Base-by-base conservation (phyloP, 2,329 filamentous ascomycete genomes). In the Colletotrichum tropicicola region DNA sequence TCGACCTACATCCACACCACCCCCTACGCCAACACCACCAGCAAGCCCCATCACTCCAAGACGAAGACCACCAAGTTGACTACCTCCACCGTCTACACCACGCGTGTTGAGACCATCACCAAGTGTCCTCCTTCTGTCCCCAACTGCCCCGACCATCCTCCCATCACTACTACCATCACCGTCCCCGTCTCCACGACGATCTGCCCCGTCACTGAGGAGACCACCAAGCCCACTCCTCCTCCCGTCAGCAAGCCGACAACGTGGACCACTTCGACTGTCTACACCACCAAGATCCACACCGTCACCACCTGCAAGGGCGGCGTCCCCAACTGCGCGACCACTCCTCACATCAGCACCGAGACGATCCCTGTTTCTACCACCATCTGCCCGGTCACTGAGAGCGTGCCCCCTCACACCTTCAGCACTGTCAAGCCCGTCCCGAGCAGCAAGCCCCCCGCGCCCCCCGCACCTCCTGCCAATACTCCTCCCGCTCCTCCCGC, bases 41-140 rank as follows among this genome's bases (percentile, higher is more conserved):
- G 35, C 35, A 56, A 32, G 23, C 54, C 43, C 12, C 54, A 19
- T 13, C 19, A 57, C 39, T 60, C 43, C 45, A 43, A 45, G 12
- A 57, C 27, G n/a, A 27, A 54, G 15, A 65, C 51, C 21, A 59
- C 66, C 41, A 60, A 51, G 48, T 21, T 51, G 47, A 68, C 67
- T 21, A 67, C 65, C 35, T 79, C 76, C 54, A 79, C 78, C 13
- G 72, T 82, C 56, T 80, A 75, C 71, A 76, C 75, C 48, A 81
- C 77, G 12, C 68, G 67, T 6, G 71, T 87, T 68, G 79, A 85
- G 68, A 89, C 86, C 12, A 79, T 88, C 75, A 87, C 83, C 71
- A 83, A 81, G 45, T 89, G 86, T 74, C 82, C 80, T 49, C 77
- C 85, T 17, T 71, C 71, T 10, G 73, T 80, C 3, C 71, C 70